Base-by-base conservation (phyloP, 306 rosid species). In the Quercus agrifolia region DNA sequence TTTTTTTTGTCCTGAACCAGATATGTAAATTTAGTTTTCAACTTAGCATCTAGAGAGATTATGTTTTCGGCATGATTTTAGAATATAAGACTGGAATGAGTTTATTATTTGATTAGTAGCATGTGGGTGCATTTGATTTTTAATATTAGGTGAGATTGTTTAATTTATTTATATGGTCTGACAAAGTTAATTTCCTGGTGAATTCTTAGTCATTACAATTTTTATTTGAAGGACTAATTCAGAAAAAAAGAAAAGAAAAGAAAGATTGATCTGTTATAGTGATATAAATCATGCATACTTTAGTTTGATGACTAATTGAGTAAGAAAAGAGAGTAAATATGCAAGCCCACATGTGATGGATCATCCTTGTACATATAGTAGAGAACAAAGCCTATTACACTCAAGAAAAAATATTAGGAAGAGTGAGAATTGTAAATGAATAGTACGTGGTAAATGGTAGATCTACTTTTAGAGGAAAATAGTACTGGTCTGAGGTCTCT, bases 391-490 rank as follows among this genome's bases (percentile, higher is more conserved):
- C 71, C 75, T 30, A 46, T 74, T 55, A 76, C 68, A 41, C 46
- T 7, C 30, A 49, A 68, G 61, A 71, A n/a, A 56, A 52, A 8
- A 68, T 63, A 10, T 1, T 20, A 38, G 74, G 41, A 17, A 31
- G 66, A 75, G 72, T 14, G 25, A 64, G 46, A 67, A 59, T 75
- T 63, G 52, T 77, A 71, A 27, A 66, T 17, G 58, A 77, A 64
- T 41, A 21, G 44, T 70, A 61, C 76, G 55, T 73, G 71, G 25
- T 58, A 78, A 80, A 2, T 74, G 56, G 79, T 73, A 52, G 78
- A 75, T 71, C 56, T 66, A 77, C 66, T 80, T 80, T 70, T 66
- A 11, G n/a, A 33, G 61, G 59, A 69, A 82, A 41, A 38, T 78
- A 70, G 64, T 56, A 63, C 70, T 35, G 11, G 46, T 49, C 54